A percentile compares a stretch with the other conserved stretches of the same genome.
Conservation (phyloP, 169 alveolate genomes). For the Cryptosporidium sp. region DNA sequence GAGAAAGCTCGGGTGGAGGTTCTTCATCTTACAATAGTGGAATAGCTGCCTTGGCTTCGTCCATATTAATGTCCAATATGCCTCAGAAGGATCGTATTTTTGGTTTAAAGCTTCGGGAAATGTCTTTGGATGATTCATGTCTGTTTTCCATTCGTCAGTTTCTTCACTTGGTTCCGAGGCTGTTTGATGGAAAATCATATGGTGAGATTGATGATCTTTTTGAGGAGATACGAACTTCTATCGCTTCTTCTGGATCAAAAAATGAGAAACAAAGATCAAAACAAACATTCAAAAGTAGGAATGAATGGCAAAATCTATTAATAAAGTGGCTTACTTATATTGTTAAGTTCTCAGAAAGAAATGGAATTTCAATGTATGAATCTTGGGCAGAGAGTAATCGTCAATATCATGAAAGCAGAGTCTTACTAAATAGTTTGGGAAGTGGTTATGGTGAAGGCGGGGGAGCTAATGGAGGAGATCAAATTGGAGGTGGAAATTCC, state of each 20-base stretch:
- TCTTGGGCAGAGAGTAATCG: slow-evolving; percentile 41
- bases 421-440: not conserved
- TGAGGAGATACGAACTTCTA: not conserved
- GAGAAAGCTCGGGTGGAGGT: slow-evolving; percentile 15
- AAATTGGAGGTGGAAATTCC: slow-evolving; percentile 79
- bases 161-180: slow-evolving; percentile 18
- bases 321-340: slow-evolving; percentile 53
- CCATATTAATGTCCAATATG: slow-evolving; percentile 8
- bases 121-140: slow-evolving; percentile 19
- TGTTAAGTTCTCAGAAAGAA: slow-evolving; percentile 6
- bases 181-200: not conserved
- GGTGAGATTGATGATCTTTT: slow-evolving; percentile 22
- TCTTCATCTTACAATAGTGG: slow-evolving; percentile 19
- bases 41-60: slow-evolving; percentile 33
- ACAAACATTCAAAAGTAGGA: not conserved
- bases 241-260: not conserved
- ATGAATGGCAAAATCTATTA: slow-evolving; percentile 32
- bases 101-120: slow-evolving; percentile 7
- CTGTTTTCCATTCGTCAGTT: slow-evolving; percentile 33
- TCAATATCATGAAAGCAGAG: slow-evolving; percentile 69
- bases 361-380: slow-evolving; percentile 27
- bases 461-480: slow-evolving; percentile 69
- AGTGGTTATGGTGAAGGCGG: not conserved
- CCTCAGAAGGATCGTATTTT: slow-evolving; percentile 7
- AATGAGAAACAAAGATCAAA: not conserved